Evolutionary conservation across 1,284 basidiomycete species (phyloP), one percentile per base, ranked within the genome.

Genomic region (Malassezia yamatoensis): DNA sequence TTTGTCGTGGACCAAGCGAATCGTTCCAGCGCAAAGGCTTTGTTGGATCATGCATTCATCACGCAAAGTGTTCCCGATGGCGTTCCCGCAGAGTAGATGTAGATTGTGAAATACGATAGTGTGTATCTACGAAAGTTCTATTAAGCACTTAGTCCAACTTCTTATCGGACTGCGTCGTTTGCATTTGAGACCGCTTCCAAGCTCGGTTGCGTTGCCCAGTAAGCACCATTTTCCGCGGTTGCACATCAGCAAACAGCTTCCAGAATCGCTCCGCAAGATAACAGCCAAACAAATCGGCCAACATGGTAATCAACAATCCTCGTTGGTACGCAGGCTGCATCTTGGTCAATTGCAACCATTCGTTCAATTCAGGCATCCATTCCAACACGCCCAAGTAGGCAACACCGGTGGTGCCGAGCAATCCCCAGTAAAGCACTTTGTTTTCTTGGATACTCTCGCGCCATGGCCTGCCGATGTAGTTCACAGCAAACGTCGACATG

Each of bases 281-380:
- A 70, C 90, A 96, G 0, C 88, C 89, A 5, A 77, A 82, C 67
- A 96, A 94, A 77, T 99, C 93, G 54, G 85, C 72, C 29, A 86
- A 71, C 91, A 98, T 98, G 42, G 83, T 80, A 11, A 39, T 39
- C 1, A 70, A 58, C 21, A 73, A 59, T 12, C 50, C 48, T 15
- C 58, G 24, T 59, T 66, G 66, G 54, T 93, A 89, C 39, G 77
- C 69, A 33, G 75, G 72, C 43, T 83, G 78, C 90, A 99, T 93
- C 76, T 88, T 88, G 24, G 96, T 90, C 38, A 98, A 85, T 77
- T 98, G 93, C 41, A 99, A 80, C 93, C 93, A 98, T 36, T 86
- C 79, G 76, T 94, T 98, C 62, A 96, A 75, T 77, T 98, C 94
- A 1, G 94, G 93, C 71, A 96, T 79, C 65, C 96, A 85, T 75